phyloP scores from a whole-genome alignment of 768 basidiomycete species.

The Suillus plorans region DNA sequence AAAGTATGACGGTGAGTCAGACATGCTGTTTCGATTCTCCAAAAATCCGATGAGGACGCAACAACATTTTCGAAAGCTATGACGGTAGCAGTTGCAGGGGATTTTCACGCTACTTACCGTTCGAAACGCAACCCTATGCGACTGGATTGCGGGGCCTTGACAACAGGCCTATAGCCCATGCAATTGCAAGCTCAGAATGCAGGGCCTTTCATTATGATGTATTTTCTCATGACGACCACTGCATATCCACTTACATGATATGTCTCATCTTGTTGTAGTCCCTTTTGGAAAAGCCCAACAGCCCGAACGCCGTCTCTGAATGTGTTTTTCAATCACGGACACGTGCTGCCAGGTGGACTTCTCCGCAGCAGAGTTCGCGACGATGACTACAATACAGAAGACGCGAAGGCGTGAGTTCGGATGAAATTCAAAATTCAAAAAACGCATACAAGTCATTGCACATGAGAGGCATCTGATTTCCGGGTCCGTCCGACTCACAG shows the following conservation, averaged over 20 bases:
- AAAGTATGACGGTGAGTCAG: neutral
- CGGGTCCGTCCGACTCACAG: too few species aligned
- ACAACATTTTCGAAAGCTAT: neutral
- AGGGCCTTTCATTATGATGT: neutral
- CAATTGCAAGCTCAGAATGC: neutral
- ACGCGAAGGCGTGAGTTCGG: too few species aligned
- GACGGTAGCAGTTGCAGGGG: neutral
- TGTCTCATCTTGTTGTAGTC: neutral
- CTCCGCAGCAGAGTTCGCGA: neutral
- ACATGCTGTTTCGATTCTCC: neutral
- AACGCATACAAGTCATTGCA: too few species aligned
- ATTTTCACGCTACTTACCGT: neutral
- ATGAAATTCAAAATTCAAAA: too few species aligned
- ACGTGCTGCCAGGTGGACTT: neutral
- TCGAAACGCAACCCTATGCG: neutral
- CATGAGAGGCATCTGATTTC: too few species aligned
- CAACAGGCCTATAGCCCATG: neutral
- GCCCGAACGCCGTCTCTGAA: neutral
- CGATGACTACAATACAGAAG: neutral
- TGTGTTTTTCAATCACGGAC: neutral
- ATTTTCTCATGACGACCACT: neutral
- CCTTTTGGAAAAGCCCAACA: neutral
- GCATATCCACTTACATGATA: neutral
- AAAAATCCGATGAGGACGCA: neutral
- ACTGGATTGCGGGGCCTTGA: neutral